These are phyloP conservation scores for Bocquillonia castaneifolia DNA, from an alignment of 441 rosid species.

Conservation along the genomic window DNA sequence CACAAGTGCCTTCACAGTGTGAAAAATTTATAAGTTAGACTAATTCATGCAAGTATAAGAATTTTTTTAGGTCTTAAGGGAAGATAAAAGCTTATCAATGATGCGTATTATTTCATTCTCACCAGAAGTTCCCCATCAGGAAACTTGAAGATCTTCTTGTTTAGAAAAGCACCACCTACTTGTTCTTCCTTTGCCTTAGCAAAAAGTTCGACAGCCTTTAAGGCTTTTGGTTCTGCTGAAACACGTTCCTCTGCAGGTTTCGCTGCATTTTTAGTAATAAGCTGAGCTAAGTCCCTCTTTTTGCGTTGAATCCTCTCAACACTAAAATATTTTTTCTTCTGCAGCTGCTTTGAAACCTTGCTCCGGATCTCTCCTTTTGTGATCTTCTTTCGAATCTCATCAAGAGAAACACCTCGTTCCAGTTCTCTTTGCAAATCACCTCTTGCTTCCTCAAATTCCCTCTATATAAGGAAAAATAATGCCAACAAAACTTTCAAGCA, in stretches of 20 bases:
- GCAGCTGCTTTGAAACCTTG: slow-evolving; percentile 50
- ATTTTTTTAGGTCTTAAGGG: slow-evolving; percentile 6
- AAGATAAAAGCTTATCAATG: slow-evolving; percentile 12
- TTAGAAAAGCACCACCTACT: slow-evolving; percentile 44
- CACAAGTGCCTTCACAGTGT: slow-evolving; percentile 59
- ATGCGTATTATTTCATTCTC: slow-evolving; percentile 28
- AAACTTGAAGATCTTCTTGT: slow-evolving; percentile 67
- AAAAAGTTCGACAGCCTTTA: slow-evolving; percentile 57
- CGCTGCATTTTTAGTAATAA: slow-evolving; percentile 47
- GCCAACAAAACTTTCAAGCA: slow-evolving; percentile 10
- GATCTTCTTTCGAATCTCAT: slow-evolving; percentile 53
- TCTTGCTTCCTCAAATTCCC: slow-evolving; percentile 72
- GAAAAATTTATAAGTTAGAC: slow-evolving; percentile 22
- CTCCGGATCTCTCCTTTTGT: slow-evolving; percentile 50
- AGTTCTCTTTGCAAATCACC: slow-evolving; percentile 56
- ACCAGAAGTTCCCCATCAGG: slow-evolving; percentile 69
- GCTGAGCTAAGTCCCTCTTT: slow-evolving; percentile 60
- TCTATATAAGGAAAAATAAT: slow-evolving; percentile 32
- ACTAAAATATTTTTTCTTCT: slow-evolving; percentile 39
- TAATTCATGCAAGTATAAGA: slow-evolving; percentile 12
- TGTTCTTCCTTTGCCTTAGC: slow-evolving; percentile 55
- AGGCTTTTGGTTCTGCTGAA: slow-evolving; percentile 46
- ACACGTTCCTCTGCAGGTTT: slow-evolving; percentile 33
- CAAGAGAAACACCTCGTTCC: slow-evolving; percentile 49
- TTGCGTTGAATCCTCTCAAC: slow-evolving; percentile 72